phyloP scores from a whole-genome alignment of 2,329 filamentous ascomycete genomes.

The Calonectria ilicicola region DNA sequence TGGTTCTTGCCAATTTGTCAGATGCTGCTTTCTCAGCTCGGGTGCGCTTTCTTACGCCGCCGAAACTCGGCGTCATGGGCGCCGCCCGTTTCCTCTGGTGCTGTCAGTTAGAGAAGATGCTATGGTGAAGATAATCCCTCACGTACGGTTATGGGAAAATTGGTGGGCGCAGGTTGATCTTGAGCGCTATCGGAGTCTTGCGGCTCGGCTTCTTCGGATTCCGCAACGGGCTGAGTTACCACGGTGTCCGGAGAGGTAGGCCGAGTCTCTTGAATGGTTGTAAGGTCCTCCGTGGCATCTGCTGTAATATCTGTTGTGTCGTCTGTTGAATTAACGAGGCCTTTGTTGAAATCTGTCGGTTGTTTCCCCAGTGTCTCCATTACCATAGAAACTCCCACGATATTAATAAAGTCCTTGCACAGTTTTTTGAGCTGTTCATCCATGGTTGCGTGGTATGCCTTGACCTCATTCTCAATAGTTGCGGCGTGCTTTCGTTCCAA shows the following conservation, averaged over 20 bases:
- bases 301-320: background rate
- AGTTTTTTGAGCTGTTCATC: conserved; percentile 1
- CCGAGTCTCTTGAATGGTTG: background rate
- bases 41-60: background rate
- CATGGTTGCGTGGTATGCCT: background rate
- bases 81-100: background rate
- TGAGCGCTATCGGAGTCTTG: background rate
- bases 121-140: too few relatives aligned
- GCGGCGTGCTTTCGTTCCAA: background rate
- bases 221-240: background rate
- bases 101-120: background rate
- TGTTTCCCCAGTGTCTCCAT: background rate
- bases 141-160: background rate
- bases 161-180: background rate
- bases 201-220: background rate
- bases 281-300: background rate
- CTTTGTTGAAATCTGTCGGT: background rate
- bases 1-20: background rate
- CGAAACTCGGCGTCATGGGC: background rate
- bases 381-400: background rate
- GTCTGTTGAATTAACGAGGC: too few relatives aligned
- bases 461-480: background rate
- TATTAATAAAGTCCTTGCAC: background rate
- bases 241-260: background rate
- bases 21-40: background rate